These are phyloP conservation scores for Sporothrix humicola DNA, from an alignment of 2,329 filamentous ascomycete genomes.

Conservation along the genomic window DNA sequence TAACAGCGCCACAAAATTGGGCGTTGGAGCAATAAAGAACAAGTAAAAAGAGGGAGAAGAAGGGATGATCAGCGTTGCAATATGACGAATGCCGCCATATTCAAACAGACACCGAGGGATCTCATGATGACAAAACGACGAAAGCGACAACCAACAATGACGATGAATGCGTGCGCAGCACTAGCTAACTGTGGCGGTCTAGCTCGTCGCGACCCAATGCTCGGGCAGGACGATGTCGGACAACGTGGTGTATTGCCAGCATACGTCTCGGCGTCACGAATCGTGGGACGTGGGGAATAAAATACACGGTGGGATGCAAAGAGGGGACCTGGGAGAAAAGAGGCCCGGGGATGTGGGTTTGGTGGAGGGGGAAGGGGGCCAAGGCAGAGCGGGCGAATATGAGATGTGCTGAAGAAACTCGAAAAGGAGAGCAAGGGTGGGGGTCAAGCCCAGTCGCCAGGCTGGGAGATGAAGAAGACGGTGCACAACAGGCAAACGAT, in stretches of 20 bases:
- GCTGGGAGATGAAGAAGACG: not conserved
- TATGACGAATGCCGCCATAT: not conserved
- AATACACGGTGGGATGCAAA: not conserved
- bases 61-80: not conserved
- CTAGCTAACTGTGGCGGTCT: slow-evolving; percentile 17
- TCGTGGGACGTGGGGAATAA: slow-evolving; percentile 24
- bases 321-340: not conserved
- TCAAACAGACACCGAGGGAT: not conserved
- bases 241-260: slow-evolving; percentile 25
- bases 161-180: slow-evolving; percentile 2
- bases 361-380: slow-evolving; percentile 21
- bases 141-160: not conserved
- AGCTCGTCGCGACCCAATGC: not conserved
- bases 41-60: not conserved
- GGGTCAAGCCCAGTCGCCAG: slow-evolving; percentile 21
- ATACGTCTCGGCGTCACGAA: slow-evolving; percentile 25
- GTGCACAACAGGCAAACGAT: not conserved
- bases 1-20: slow-evolving; percentile 28
- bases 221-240: slow-evolving; percentile 8
- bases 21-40: not conserved
- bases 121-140: not conserved
- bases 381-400: not conserved
- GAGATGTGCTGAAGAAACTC: slow-evolving; percentile 21
- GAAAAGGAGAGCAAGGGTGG: slow-evolving; percentile 22
- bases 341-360: not conserved